Evolutionary conservation across 148 eudicot genomes (phyloP).

Genomic region (Nepenthes mirabilis): DNA sequence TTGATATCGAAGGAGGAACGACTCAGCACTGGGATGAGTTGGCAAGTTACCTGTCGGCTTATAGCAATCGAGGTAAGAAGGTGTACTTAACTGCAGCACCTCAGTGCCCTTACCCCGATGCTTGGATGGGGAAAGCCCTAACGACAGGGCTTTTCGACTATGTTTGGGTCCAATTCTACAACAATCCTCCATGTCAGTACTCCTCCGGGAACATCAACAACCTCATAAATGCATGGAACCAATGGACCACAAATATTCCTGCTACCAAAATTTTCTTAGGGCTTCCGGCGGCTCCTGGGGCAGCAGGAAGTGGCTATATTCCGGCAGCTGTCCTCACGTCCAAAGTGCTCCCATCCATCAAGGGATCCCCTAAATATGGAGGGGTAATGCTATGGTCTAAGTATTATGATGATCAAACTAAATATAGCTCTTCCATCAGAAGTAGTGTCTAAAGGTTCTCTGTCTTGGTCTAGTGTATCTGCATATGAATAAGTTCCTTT

Average conservation of each 20-base stretch:
- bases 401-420: conserved; percentile 1
- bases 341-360: conserved; percentile 1
- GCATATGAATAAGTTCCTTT: too few relatives aligned
- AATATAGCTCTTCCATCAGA: conserved; percentile 1
- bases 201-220: conserved; percentile 1
- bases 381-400: conserved; percentile 7
- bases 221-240: conserved; percentile 14
- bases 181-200: conserved; percentile 14
- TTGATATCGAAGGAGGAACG: conserved; percentile 43
- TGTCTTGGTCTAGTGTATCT: too few relatives aligned
- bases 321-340: conserved; percentile 7
- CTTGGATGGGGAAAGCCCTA: conserved; percentile 9
- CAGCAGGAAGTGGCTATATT: conserved; percentile 19
- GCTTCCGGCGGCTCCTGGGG: conserved; percentile 10
- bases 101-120: conserved; percentile 20
- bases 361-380: conserved; percentile 1
- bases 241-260: conserved; percentile 10
- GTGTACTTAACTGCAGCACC: conserved; percentile 26
- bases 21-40: conserved; percentile 26
- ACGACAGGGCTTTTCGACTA: conserved; percentile 14
- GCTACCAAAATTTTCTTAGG: conserved; percentile 13
- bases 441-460: not conserved
- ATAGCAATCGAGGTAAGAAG: conserved; percentile 6
- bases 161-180: conserved; percentile 27
- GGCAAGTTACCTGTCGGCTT: conserved; percentile 16